These are phyloP conservation scores for Sanghuangporus sanghuang DNA, from an alignment of 1,284 basidiomycete genomes.

Conservation along the genomic window DNA sequence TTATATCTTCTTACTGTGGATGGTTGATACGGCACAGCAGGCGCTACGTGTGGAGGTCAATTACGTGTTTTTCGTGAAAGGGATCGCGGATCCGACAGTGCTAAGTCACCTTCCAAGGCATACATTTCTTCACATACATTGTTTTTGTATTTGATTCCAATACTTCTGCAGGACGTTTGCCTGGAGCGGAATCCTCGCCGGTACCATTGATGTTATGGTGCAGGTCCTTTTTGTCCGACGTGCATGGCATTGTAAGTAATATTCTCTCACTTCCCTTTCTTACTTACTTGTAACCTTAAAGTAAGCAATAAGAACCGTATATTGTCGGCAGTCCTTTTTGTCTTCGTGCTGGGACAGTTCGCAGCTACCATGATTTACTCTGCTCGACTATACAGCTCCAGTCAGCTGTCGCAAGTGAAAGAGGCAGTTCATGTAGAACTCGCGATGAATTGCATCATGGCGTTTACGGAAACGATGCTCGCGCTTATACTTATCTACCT, in stretches of 20 bases:
- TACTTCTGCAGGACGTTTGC: not conserved
- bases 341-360: not conserved
- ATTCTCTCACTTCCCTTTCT: too few species aligned
- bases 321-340: not conserved
- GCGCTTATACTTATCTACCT: slow-evolving; percentile 34
- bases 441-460: slow-evolving; percentile 1
- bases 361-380: slow-evolving; percentile 8
- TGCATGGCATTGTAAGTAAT: not conserved
- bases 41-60: not conserved
- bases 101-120: not conserved
- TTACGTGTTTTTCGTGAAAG: not conserved
- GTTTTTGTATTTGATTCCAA: not conserved
- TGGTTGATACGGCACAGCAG: not conserved
- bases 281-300: not conserved
- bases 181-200: not conserved
- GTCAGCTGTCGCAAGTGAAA: not conserved
- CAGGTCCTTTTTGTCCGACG: not conserved
- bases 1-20: not conserved
- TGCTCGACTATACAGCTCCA: not conserved
- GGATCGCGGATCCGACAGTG: not conserved
- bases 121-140: not conserved
- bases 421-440: slow-evolving; percentile 52
- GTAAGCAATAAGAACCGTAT: not conserved
- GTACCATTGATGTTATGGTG: not conserved
- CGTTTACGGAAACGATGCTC: slow-evolving; percentile 33